Conservation (phyloP, 495 filamentous ascomycete genomes). For the Penicillium dipodomyicola region DNA sequence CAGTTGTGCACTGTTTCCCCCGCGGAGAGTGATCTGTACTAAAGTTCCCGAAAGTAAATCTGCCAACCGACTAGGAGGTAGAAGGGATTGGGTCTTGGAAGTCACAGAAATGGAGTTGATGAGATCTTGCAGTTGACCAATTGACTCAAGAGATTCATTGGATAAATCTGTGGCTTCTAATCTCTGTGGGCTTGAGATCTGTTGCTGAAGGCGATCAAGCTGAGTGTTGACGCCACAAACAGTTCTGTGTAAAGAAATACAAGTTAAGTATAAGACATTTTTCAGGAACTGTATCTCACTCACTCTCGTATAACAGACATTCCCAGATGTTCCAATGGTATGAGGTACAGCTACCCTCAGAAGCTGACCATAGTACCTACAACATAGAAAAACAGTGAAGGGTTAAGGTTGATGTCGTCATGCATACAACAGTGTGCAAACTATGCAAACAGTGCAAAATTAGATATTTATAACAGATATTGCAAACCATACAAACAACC, state of each 20-base stretch:
- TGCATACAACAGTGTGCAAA: no score
- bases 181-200: constrained; percentile 20
- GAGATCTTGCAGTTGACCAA: constrained; percentile 54
- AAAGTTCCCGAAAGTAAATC: constrained; percentile 55
- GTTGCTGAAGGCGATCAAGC: constrained; percentile 71
- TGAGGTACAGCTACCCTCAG: background rate
- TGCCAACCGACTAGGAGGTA: constrained; percentile 53
- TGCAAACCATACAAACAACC: constrained; percentile 3
- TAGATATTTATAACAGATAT: no score
- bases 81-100: constrained; percentile 52
- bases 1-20: constrained; percentile 47
- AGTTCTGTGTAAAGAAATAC: constrained; percentile 53
- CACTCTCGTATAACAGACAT: constrained; percentile 14
- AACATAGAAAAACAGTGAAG: background rate
- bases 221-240: constrained; percentile 73
- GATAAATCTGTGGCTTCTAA: constrained; percentile 23
- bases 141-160: constrained; percentile 11
- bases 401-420: constrained; percentile 13
- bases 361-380: background rate
- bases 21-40: constrained; percentile 20
- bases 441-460: no score
- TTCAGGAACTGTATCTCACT: background rate
- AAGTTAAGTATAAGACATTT: constrained; percentile 1
- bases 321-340: background rate
- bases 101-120: constrained; percentile 67